Conservation (phyloP, 257 asterid species). For the Solanum rostratum region DNA sequence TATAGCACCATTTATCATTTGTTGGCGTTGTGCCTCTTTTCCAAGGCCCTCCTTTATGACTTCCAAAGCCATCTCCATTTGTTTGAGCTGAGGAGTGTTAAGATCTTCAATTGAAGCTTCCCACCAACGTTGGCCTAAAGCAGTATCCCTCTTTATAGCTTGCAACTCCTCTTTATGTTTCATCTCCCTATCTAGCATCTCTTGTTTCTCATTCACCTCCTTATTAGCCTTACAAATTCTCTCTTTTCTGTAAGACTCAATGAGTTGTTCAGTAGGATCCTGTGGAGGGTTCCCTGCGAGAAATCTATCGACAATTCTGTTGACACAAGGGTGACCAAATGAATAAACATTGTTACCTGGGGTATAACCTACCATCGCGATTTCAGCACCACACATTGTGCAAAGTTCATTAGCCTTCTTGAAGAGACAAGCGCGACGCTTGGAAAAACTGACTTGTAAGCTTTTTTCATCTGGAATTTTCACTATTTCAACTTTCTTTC, state of each 20-base stretch:
- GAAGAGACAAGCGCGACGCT: slow-evolving; percentile 46
- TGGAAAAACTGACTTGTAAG: slow-evolving; percentile 51
- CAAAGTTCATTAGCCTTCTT: slow-evolving; percentile 70
- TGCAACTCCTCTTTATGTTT: slow-evolving; percentile 6
- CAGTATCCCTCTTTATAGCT: not conserved
- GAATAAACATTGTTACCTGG: slow-evolving; percentile 28
- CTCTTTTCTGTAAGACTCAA: no score
- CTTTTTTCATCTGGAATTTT: slow-evolving; percentile 39
- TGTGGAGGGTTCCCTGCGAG: not conserved
- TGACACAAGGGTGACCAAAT: slow-evolving; percentile 45
- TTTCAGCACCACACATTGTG: slow-evolving; percentile 35
- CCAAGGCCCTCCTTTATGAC: not conserved
- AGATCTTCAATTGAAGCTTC: slow-evolving; percentile 4
- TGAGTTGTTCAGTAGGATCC: not conserved
- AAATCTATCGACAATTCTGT: slow-evolving; percentile 13
- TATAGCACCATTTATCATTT: not conserved
- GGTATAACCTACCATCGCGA: slow-evolving; percentile 38
- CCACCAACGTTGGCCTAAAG: slow-evolving; percentile 7
- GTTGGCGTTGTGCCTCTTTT: not conserved
- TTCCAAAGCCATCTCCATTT: not conserved
- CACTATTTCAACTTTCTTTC: slow-evolving; percentile 44
- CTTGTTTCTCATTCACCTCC: slow-evolving; percentile 20
- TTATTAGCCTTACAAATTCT: slow-evolving; percentile 4
- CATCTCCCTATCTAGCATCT: slow-evolving; percentile 12
- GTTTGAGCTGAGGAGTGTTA: not conserved